phyloP scores from a whole-genome alignment of 169 alveolate species.

The Plasmodium relictum region DNA sequence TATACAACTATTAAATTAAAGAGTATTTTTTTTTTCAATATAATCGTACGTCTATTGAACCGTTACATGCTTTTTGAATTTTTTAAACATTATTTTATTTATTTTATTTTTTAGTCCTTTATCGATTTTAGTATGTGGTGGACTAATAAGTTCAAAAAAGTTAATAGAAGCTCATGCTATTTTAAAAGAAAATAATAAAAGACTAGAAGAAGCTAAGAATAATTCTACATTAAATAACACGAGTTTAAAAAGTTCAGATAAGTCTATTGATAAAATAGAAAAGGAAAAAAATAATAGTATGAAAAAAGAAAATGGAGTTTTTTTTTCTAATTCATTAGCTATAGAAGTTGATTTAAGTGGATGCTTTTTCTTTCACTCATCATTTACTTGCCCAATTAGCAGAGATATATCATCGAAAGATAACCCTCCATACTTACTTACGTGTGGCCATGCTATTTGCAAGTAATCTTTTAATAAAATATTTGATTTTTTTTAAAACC shows the following conservation, averaged over 20 bases:
- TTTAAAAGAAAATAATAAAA: conserved; percentile 68
- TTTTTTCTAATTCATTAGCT: conserved; percentile 63
- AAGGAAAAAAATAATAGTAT: conserved; percentile 46
- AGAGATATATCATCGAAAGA: conserved; percentile 74
- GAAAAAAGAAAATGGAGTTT: conserved; percentile 21
- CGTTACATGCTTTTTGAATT: neutral
- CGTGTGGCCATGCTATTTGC: conserved; percentile 82
- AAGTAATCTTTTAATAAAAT: conserved; percentile 41
- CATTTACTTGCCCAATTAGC: conserved; percentile 80
- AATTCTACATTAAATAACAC: neutral
- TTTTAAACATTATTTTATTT: neutral
- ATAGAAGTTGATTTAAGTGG: conserved; percentile 79
- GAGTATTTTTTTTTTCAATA: too few relatives aligned
- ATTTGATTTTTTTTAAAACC: neutral
- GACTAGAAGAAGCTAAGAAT: conserved; percentile 54
- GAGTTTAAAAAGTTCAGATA: conserved; percentile 10
- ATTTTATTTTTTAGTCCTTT: conserved; percentile 72
- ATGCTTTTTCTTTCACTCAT: conserved; percentile 78
- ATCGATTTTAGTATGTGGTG: conserved; percentile 75
- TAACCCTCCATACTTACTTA: conserved; percentile 75
- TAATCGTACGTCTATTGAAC: neutral
- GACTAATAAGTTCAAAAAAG: conserved; percentile 76
- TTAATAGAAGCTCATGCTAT: conserved; percentile 74
- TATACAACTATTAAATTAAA: too few relatives aligned
- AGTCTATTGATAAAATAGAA: conserved; percentile 18